Percentiles rank a stretch among this genome's conserved stretches.
Conservation (phyloP, 2,329 filamentous ascomycete genomes). For the Nothopassalora personata region DNA sequence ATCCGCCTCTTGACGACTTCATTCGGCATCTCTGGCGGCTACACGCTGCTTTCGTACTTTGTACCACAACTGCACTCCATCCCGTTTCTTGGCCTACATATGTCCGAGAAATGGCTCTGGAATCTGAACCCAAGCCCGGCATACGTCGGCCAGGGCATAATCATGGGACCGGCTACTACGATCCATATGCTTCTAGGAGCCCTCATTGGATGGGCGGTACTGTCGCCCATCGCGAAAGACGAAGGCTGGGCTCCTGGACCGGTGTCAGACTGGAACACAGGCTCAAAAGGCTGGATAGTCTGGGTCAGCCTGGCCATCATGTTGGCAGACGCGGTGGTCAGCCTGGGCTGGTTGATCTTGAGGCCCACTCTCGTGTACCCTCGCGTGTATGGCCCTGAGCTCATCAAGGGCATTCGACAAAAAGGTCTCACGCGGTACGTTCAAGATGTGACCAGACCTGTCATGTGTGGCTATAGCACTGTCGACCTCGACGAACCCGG, state of each 20-base stretch:
- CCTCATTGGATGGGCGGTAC: slow-evolving; percentile 78
- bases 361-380: slow-evolving; percentile 54
- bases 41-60: slow-evolving; percentile 83
- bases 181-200: slow-evolving; percentile 93
- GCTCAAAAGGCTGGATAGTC: slow-evolving; percentile 97
- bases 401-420: slow-evolving; percentile 25
- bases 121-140: slow-evolving; percentile 94
- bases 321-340: slow-evolving; percentile 88
- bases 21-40: slow-evolving; percentile 54
- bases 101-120: slow-evolving; percentile 85
- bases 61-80: slow-evolving; percentile 76
- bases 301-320: slow-evolving; percentile 96
- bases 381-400: slow-evolving; percentile 34
- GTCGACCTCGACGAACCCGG: slow-evolving; percentile 27
- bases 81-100: slow-evolving; percentile 72
- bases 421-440: slow-evolving; percentile 31
- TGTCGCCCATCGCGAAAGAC: slow-evolving; percentile 82
- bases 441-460: slow-evolving; percentile 30
- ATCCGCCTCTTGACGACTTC: slow-evolving; percentile 56
- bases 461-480: slow-evolving; percentile 37
- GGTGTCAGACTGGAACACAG: slow-evolving; percentile 82
- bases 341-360: slow-evolving; percentile 70
- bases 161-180: slow-evolving; percentile 95
- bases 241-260: slow-evolving; percentile 84
- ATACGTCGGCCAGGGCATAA: slow-evolving; percentile 94